Percentiles rank a stretch among this genome's conserved stretches.
These are phyloP conservation scores for Wickerhamomyces canadensis DNA, from an alignment of 805 yeast species.

Conservation along the genomic window DNA sequence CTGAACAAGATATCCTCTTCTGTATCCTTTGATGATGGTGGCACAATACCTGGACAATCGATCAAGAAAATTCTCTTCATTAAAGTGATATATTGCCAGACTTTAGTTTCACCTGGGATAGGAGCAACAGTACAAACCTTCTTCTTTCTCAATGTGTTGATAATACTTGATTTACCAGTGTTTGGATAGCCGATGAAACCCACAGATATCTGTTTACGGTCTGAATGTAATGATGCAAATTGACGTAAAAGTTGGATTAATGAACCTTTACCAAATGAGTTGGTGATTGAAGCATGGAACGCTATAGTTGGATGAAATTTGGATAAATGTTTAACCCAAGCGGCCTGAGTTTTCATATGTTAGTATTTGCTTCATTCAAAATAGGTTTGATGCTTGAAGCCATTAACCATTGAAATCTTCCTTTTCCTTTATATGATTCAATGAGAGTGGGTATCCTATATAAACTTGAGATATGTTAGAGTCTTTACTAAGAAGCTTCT, in stretches of 20 bases:
- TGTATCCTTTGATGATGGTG: constrained; percentile 85
- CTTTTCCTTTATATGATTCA: not conserved
- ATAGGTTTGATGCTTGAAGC: no score
- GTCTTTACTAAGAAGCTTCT: constrained; percentile 79
- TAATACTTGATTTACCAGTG: constrained; percentile 93
- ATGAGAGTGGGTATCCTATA: no score
- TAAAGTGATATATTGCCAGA: constrained; percentile 96
- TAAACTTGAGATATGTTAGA: constrained; percentile 55
- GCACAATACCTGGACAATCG: constrained; percentile 99
- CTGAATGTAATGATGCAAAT: constrained; percentile 84
- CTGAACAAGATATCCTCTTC: constrained; percentile 90
- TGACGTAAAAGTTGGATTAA: constrained; percentile 90
- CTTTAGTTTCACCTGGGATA: constrained; percentile 98
- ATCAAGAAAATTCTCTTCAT: constrained; percentile 94
- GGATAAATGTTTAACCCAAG: constrained; percentile 95
- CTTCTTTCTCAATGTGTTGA: constrained; percentile 88
- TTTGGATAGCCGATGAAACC: constrained; percentile 98
- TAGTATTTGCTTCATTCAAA: constrained; percentile 12
- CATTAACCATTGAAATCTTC: no score
- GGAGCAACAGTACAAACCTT: constrained; percentile 98
- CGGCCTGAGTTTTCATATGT: constrained; percentile 59
- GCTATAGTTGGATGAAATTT: constrained; percentile 92
- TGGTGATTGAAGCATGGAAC: constrained; percentile 95
- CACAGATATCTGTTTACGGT: constrained; percentile 92
- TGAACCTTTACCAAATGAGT: constrained; percentile 97